Evolutionary conservation across 495 filamentous ascomycete genomes (phyloP), one percentile per base, ranked within the genome.

Genomic region (Penicillium flavigenum): DNA sequence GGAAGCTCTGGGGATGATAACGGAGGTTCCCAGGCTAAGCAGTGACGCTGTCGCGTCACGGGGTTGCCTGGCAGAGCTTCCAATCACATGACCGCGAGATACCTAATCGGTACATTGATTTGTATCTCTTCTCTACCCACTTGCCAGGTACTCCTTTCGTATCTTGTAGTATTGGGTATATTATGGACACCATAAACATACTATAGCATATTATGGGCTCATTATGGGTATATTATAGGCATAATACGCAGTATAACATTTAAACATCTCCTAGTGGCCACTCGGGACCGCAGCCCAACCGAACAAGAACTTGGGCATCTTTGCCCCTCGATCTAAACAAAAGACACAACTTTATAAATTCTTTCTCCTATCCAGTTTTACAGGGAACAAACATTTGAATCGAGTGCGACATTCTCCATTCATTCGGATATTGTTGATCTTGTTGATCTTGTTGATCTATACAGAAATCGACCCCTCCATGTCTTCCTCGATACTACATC

Each of bases 401-500:
- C 38, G 34, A 31, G 16, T 19, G 14, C 14, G 9, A 17, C 20
- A 3, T 52, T 41, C 16, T 16, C 22, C 7, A 3, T 19, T 32
- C 29, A 12, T 48, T 2, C 26, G 4, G n/a, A 32, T 48, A 29
- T 19, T 20, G 36, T 39, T n/a, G 24, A 47, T 1, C 24, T 48
- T 20, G 16, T 39, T n/a, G 24, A 46, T 1, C 24, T 48, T 20
- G 16, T 39, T n/a, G 24, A 46, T 1, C 44, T 48, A 31, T 14
- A 48, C 29, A 32, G 14, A 17, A 48, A 14, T 32, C 24, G 4
- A 48, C 46, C 46, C 46, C 42, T 51, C 34, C 52, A 76, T 76
- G 72, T 72, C 73, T 12, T 63, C 68, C 6, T 69, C 70, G 20
- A 64, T 71, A 27, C 46, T 71, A n/a, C 68, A 73, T 57, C 66